Evolutionary conservation across 2,329 filamentous ascomycete species (phyloP), one percentile per base, ranked within the genome.

Genomic region (Aspergillus sp.): DNA sequence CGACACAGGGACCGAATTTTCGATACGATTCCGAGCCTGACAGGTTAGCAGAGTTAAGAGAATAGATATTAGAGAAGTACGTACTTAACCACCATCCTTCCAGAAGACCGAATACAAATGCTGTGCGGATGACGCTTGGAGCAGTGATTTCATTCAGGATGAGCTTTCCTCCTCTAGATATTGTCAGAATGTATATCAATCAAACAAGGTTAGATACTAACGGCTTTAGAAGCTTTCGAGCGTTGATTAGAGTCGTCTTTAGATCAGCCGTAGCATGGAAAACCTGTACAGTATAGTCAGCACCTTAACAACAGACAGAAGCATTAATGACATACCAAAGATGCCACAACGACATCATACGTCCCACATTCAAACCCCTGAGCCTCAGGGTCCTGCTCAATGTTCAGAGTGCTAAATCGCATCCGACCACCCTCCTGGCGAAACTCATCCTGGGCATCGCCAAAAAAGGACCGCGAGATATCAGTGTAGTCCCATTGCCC

Each of bases 281-380:
- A 1, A 60, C 58, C 58, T 62, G 46, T 3, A 2, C 33, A 14
- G 5, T 35, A 35, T 12, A 35, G 14, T 35, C 33, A 35, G 33
- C 31, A 12, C 1, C 31, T 1, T 9, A 33, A 9, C 11, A 33
- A 3, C 31, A 33, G 31, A 8, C 0, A 33, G 11, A 1, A 33
- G 7, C 1, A 8, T 33, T 21, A 21, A 3, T 6, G 11, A 14
- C 11, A 35, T 52, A 62, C 61, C 48, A 61, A 21, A 7, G 46
- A 62, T 5, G 62, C 62, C 17, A 61, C 61, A 21, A 64, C 62
- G 21, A 66, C 21, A 47, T 66, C 64, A 49, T 64, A 66, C 1
- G 53, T 58, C 3, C 55, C 64, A 31, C 52, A 58, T 12, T 60
- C 58, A 21, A 66, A 66, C 0, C 58, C 64, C 19, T 66, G 63